These are phyloP conservation scores for Calycina marina DNA, from an alignment of 2,329 filamentous ascomycete species.

Conservation along the genomic window DNA sequence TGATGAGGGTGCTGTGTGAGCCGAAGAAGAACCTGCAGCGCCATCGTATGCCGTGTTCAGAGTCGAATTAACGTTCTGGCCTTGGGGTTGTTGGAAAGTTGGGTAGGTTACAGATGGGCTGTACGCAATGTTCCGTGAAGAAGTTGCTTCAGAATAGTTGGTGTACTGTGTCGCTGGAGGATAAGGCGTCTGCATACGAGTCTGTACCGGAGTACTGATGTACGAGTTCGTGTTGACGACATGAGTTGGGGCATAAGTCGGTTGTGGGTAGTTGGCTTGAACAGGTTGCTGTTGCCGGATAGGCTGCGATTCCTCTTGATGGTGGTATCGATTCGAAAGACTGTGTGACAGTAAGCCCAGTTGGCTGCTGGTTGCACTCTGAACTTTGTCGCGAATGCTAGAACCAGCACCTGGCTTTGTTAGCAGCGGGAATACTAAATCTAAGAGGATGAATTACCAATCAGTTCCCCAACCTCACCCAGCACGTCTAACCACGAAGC, in stretches of 20 bases:
- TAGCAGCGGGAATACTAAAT: constrained; percentile 1
- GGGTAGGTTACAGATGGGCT: constrained; percentile 4
- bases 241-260: background rate
- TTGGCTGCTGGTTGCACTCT: constrained; percentile 32
- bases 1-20: too few species aligned
- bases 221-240: background rate
- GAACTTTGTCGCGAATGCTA: constrained; percentile 32
- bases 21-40: too few species aligned
- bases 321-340: constrained; percentile 26
- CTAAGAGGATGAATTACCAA: constrained; percentile 38
- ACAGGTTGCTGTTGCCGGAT: background rate
- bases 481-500: constrained; percentile 53
- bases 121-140: constrained; percentile 11
- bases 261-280: background rate
- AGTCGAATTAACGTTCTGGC: too few species aligned
- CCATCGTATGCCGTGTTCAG: too few species aligned
- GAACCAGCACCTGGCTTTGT: constrained; percentile 28
- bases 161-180: constrained; percentile 20
- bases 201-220: background rate
- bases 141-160: constrained; percentile 13
- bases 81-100: background rate
- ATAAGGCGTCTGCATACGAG: constrained; percentile 19
- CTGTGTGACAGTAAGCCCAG: constrained; percentile 30
- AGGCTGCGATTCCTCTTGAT: constrained; percentile 9
- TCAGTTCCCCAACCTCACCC: constrained; percentile 46